A percentile compares a stretch with the other conserved stretches of the same genome.
Evolutionary conservation across 805 yeast genomes (phyloP).

Genomic region (Wickerhamomyces sydowiorum): DNA sequence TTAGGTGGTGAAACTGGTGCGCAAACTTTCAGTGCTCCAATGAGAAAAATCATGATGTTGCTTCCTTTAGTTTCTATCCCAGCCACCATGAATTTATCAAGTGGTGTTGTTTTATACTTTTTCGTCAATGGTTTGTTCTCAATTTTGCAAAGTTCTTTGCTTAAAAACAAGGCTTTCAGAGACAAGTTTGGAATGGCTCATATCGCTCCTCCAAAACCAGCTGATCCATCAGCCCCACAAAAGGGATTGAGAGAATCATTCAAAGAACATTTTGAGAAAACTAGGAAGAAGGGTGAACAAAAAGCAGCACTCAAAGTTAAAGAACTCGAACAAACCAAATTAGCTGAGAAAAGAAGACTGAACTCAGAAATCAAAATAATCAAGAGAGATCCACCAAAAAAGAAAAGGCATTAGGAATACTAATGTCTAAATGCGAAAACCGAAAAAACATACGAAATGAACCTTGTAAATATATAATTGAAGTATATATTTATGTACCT

Average conservation of each 20-base stretch:
- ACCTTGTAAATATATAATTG: not conserved
- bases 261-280: constrained; percentile 33
- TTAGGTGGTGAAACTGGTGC: constrained; percentile 93
- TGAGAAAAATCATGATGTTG: constrained; percentile 63
- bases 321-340: constrained; percentile 26
- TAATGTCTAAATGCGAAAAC: too few species aligned
- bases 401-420: too few species aligned
- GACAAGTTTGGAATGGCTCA: constrained; percentile 51
- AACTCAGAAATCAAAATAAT: constrained; percentile 21
- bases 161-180: constrained; percentile 59
- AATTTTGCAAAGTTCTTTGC: constrained; percentile 59
- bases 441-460: too few species aligned
- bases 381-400: constrained; percentile 15
- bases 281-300: constrained; percentile 33
- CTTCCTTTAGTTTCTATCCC: constrained; percentile 81
- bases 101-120: constrained; percentile 83
- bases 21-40: constrained; percentile 53
- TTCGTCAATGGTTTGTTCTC: constrained; percentile 76
- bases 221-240: constrained; percentile 25
- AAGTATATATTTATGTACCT: not conserved
- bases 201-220: constrained; percentile 46
- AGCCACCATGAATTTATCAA: constrained; percentile 81
- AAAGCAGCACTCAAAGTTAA: constrained; percentile 29
- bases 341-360: constrained; percentile 25
- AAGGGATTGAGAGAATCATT: constrained; percentile 32